A percentile compares a stretch with the other conserved stretches of the same genome.
phyloP scores from a whole-genome alignment of 2,329 filamentous ascomycete species.

The Bipolaris gigantea region DNA sequence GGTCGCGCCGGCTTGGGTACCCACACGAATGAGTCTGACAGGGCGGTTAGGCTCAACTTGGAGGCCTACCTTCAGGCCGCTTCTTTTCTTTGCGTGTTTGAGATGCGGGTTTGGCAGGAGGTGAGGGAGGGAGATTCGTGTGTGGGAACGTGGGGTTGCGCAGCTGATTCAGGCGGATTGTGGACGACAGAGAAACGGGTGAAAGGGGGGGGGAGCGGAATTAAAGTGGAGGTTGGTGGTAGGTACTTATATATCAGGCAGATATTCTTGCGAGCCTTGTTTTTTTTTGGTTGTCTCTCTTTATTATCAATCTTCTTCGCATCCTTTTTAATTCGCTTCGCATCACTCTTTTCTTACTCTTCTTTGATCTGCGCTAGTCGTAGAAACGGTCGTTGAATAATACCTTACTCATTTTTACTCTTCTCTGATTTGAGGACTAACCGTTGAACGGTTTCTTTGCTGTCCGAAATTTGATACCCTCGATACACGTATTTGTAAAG shows the following conservation, averaged over 20 bases:
- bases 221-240: neutral
- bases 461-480: slow-evolving; percentile 1
- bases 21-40: slow-evolving; percentile 16
- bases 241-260: neutral
- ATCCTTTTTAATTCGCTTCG: slow-evolving; percentile 11
- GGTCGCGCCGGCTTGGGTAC: slow-evolving; percentile 20
- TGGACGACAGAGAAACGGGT: neutral
- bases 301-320: neutral
- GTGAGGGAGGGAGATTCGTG: neutral
- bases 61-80: slow-evolving; percentile 5
- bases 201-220: neutral
- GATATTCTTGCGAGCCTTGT: slow-evolving; percentile 1
- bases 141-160: slow-evolving; percentile 6
- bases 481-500: neutral
- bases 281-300: neutral
- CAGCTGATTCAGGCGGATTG: neutral
- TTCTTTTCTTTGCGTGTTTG: slow-evolving; percentile 6
- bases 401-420: slow-evolving; percentile 11
- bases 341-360: slow-evolving; percentile 18
- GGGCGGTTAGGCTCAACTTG: slow-evolving; percentile 16
- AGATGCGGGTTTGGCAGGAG: neutral
- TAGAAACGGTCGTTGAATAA: slow-evolving; percentile 32
- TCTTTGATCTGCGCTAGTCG: slow-evolving; percentile 19
- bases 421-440: slow-evolving; percentile 3
- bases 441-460: slow-evolving; percentile 31